Conservation (phyloP, 805 yeast species). For the Pichia membranifaciens region DNA sequence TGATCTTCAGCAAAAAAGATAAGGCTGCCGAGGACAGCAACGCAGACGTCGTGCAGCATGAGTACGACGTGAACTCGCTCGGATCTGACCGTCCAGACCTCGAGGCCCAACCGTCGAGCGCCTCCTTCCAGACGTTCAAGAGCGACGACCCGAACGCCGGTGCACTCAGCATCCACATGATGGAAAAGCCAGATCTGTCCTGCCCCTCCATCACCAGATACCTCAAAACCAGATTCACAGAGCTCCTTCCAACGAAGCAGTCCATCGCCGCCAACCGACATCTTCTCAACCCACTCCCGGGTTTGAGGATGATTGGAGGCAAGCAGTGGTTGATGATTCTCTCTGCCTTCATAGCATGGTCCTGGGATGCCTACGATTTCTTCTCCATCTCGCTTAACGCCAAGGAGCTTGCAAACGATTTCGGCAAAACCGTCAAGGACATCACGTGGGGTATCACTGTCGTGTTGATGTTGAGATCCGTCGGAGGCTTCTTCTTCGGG, state of each 20-base stretch:
- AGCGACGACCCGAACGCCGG: constrained; percentile 3
- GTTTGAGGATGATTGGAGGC: constrained; percentile 41
- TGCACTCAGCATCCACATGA: neutral
- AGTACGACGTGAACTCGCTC: neutral
- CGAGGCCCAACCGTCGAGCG: constrained; percentile 3
- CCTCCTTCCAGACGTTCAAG: constrained; percentile 12
- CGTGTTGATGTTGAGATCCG: constrained; percentile 62
- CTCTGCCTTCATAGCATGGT: constrained; percentile 54
- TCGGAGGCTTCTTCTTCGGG: constrained; percentile 61
- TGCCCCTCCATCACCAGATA: constrained; percentile 32
- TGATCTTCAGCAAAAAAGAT: neutral
- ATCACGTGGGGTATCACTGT: constrained; percentile 64
- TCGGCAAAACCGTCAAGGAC: constrained; percentile 41
- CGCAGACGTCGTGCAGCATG: neutral
- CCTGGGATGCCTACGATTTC: constrained; percentile 63
- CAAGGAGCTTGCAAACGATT: constrained; percentile 38
- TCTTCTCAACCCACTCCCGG: constrained; percentile 58
- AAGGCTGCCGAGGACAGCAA: neutral
- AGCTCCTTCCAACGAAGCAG: constrained; percentile 44
- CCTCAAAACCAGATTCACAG: constrained; percentile 41
- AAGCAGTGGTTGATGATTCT: constrained; percentile 53
- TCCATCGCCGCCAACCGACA: constrained; percentile 32
- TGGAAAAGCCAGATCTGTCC: constrained; percentile 29
- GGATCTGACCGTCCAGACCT: neutral
- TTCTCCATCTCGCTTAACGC: constrained; percentile 53